Conservation (phyloP, 2,329 filamentous ascomycete genomes). For the Trichoderma semiorbis region DNA sequence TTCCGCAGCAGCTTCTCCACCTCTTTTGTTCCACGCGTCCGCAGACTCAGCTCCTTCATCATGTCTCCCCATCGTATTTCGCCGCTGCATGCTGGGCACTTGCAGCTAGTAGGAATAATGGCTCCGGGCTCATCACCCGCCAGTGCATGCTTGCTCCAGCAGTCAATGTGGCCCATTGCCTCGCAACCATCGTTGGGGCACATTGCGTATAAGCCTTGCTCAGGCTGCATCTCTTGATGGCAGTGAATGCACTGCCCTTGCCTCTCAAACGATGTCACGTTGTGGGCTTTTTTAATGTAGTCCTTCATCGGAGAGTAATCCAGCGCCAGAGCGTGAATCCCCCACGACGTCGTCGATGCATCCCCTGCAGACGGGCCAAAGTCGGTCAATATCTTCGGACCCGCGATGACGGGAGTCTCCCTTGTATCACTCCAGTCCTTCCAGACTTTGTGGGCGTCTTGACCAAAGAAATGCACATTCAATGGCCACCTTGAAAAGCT, state of each 20-base stretch:
- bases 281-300: slow-evolving; percentile 54
- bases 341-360: slow-evolving; percentile 32
- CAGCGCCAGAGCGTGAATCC: slow-evolving; percentile 53
- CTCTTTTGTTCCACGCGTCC: slow-evolving; percentile 67
- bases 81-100: slow-evolving; percentile 66
- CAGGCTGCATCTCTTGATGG: slow-evolving; percentile 41
- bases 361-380: slow-evolving; percentile 35
- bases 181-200: slow-evolving; percentile 54
- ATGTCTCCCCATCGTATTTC: slow-evolving; percentile 69
- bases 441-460: slow-evolving; percentile 70
- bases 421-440: slow-evolving; percentile 50
- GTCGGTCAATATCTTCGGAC: slow-evolving; percentile 56
- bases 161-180: slow-evolving; percentile 57
- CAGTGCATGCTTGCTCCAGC: slow-evolving; percentile 55
- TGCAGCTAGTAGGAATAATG: slow-evolving; percentile 65
- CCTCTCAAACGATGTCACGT: slow-evolving; percentile 53
- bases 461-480: slow-evolving; percentile 71
- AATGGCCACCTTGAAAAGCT: slow-evolving; percentile 85
- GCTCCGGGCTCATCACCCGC: slow-evolving; percentile 34
- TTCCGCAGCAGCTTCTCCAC: slow-evolving; percentile 65
- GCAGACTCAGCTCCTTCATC: slow-evolving; percentile 76
- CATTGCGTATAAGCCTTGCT: slow-evolving; percentile 52
- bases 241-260: slow-evolving; percentile 57
- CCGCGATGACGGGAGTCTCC: slow-evolving; percentile 43
- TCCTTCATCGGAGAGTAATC: slow-evolving; percentile 52